Evolutionary conservation across 768 basidiomycete genomes (phyloP), one percentile per base, ranked within the genome.

Genomic region (Leccinum truebloodii): DNA sequence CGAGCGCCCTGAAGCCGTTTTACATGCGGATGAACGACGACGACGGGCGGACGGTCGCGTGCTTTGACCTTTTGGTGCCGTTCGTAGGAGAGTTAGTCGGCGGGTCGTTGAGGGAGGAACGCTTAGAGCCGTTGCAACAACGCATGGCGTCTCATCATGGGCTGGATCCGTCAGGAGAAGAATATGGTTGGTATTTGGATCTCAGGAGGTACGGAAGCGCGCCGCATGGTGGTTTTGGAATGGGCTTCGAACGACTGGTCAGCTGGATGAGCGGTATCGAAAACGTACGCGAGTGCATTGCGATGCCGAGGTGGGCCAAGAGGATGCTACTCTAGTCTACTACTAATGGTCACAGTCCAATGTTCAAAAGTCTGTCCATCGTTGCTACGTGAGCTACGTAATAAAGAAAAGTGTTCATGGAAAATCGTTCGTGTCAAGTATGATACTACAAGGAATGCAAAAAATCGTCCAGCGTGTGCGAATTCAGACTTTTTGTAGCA

Each of bases 41-140:
- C 58, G 75, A 80, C 44, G 75, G 73, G 49, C 63, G 69, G 62
- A 89, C 92, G 0, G 94, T 93, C 3, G 93, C 89, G n/a, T 98
- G 96, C 76, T 97, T 99, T 68, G 97, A 99, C 71, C 80, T 99
- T 18, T 82, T 99, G 55, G 86, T 98, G 6, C 97, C 97, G 0
- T 76, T 82, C 24, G 77, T 94, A 1, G 96, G 96, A 4, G 97
- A 99, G 75, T 81, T 99, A 20, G 89, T 84, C 0, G 97, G 97
- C 1, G 97, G 97, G 3, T 95, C 93, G 44, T 79, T 98, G 41
- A 83, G 97, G 60, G 90, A 95, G 71, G 92, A 95, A 66, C 80
- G 92, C 41, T 59, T 76, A 37, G 81, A 81, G 12, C 67, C 80
- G 12, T 76, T 95, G 28, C 71, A 77, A 58, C 69, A 67, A 26